Base-by-base conservation (phyloP, 148 eudicot genomes). In the Camellia japonica region DNA sequence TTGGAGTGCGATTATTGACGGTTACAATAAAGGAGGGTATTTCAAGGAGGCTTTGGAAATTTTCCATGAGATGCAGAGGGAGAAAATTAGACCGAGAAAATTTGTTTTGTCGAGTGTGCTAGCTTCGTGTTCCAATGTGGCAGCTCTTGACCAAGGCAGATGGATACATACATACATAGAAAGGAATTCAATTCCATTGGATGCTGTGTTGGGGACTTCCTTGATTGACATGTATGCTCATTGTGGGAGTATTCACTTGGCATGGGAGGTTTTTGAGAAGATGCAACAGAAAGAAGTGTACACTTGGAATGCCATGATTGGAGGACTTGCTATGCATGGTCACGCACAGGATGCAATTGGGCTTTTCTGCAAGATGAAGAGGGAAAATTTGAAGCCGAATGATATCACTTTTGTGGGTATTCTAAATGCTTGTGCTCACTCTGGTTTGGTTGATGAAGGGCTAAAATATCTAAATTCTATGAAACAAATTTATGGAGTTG, bases 291-390 rank as follows among this genome's bases (percentile, higher is more conserved):
- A 77, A 59, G 84, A 81, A 80, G 74, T 81, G 0, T 83, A 74
- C 60, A 56, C 86, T 76, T 87, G 88, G 88, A 87, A 85, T 76
- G 88, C 90, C 13, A 88, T 85, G 87, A 88, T 88, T 71, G 84
- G 84, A 49, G 90, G 88, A 43, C 84, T 83, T 23, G 88, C 87
- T 2, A 78, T 83, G 61, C 77, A 88, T 62, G 88, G 90, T 18
- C 60, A 72, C 2, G 82, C 85, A 20, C 68, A 75, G 38, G 84
- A 81, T 81, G 90, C 90, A 5, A 58, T 85, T 2, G 79, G 82
- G 76, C 79, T 85, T 76, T 83, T 88, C 62, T 13, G 19, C 55
- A 63, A 75, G 38, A 83, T 88, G 90, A 76, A 83, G 55, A 60
- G 74, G 46, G 67, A 81, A 41, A 55, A 38, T 3, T 16, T 79